phyloP scores from a whole-genome alignment of 164 flowering plant species.

The Protea cynaroides region DNA sequence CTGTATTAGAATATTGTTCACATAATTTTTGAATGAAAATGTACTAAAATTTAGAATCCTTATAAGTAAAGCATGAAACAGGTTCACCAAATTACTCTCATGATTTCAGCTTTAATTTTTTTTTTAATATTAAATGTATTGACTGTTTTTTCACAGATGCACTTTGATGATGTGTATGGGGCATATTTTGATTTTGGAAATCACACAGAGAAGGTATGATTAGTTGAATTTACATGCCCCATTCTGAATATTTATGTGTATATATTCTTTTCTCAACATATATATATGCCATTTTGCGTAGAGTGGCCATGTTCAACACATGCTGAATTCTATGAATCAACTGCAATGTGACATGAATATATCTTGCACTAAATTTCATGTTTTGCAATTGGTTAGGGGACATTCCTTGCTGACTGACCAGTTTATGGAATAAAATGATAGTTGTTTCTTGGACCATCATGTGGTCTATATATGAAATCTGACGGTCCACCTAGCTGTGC shows the following conservation, averaged over 20 bases:
- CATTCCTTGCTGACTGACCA: no score
- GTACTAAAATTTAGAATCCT: neutral
- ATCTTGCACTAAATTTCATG: no score
- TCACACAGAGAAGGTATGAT: constrained; percentile 81
- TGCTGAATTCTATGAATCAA: no score
- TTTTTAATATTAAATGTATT: neutral
- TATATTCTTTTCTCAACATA: neutral
- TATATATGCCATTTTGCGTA: no score
- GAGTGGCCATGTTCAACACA: no score
- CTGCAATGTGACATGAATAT: no score
- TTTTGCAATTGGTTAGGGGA: no score
- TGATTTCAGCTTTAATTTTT: neutral
- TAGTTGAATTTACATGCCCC: neutral
- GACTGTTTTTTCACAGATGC: constrained; percentile 52
- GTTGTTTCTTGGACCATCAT: no score
- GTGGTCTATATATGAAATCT: no score
- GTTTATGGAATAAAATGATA: no score
- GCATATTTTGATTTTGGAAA: constrained; percentile 90
- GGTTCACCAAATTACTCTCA: neutral
- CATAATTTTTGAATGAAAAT: neutral
- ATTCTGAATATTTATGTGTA: neutral
- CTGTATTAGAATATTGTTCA: no score
- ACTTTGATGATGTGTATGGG: constrained; percentile 61
- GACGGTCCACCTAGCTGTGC: no score
- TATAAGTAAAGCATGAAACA: neutral